Evolutionary conservation across 192 early-diverging fungal species (phyloP), one percentile per base, ranked within the genome.

Genomic region (Coemansia aciculifera): DNA sequence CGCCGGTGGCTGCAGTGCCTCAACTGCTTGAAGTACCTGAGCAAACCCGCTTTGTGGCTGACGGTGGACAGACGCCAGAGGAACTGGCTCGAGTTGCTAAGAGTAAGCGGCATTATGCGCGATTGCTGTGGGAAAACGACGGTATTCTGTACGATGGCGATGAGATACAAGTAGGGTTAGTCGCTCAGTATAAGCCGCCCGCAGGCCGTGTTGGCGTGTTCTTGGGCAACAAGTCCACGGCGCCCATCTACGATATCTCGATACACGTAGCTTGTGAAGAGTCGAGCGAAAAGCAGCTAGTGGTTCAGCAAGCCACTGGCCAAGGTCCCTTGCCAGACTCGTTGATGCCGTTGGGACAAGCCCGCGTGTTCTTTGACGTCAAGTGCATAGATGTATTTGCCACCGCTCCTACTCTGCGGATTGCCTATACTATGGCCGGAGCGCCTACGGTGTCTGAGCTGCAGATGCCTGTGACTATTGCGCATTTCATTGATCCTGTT

Each of bases 71-170:
- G 40, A 64, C 66, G 21, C 77, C 77, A n/a, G 70, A 67, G 19
- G 73, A 68, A 38, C 62, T 66, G 59, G 64, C 48, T 43, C 46
- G 54, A 3, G 63, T 77, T 17, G 61, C 70, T 0, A 73, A 77
- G 59, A 81, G 78, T 67, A 75, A 78, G 61, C 39, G 48, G n/a
- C 61, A 81, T 64, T 89, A 85, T 59, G 85, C 88, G 56, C 83
- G 84, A 54, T 73, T 96, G 38, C 71, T 93, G 44, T 89, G 85
- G 73, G 83, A 85, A 3, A 64, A 78, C 48, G 94, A 97, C 77
- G 98, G 98, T 5, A 89, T 99, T 0, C 70, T 99, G 36, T 96
- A 93, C 73, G 95, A 97, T 77, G 94, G 98, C 72, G 83, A 84
- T 7, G 89, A 90, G 62, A 71, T 99, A 44, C 95, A 98, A 66